A percentile compares a stretch with the other conserved stretches of the same genome.
Conservation (phyloP, 2,329 filamentous ascomycete genomes). For the Thielaviopsis euricoi region DNA sequence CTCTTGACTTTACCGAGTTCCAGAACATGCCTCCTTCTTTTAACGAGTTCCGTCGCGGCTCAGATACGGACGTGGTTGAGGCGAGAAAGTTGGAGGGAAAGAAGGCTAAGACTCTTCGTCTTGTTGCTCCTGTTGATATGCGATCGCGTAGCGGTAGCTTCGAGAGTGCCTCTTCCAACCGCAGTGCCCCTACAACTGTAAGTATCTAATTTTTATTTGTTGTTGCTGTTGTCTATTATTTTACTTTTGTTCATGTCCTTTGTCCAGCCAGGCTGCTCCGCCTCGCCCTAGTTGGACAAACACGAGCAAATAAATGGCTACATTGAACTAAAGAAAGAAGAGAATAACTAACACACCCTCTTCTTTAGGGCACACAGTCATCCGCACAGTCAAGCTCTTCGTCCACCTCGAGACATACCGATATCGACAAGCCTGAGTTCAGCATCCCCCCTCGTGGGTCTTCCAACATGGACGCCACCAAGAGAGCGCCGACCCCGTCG, state of each 20-base stretch:
- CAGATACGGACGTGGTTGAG: constrained; percentile 15
- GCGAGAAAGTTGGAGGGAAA: constrained; percentile 18
- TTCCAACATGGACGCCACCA: constrained; percentile 36
- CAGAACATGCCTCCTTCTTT: constrained; percentile 15
- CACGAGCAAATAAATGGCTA: too few relatives aligned
- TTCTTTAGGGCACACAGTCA: not conserved
- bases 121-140: constrained; percentile 18
- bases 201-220: constrained; percentile 23
- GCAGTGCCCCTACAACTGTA: constrained; percentile 47
- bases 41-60: constrained; percentile 6
- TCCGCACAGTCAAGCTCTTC: not conserved
- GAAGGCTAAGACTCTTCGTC: constrained; percentile 25
- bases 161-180: constrained; percentile 45
- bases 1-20: constrained; percentile 32
- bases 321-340: not conserved
- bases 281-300: too few relatives aligned
- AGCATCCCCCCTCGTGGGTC: constrained; percentile 11
- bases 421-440: constrained; percentile 8
- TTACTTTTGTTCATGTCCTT: too few relatives aligned
- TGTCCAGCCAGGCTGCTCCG: not conserved
- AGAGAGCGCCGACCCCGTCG: constrained; percentile 50
- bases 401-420: not conserved
- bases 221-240: not conserved
- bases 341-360: not conserved
- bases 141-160: constrained; percentile 40